Base-by-base conservation (phyloP, 1,139 yeast genomes). In the Candida albicans region DNA sequence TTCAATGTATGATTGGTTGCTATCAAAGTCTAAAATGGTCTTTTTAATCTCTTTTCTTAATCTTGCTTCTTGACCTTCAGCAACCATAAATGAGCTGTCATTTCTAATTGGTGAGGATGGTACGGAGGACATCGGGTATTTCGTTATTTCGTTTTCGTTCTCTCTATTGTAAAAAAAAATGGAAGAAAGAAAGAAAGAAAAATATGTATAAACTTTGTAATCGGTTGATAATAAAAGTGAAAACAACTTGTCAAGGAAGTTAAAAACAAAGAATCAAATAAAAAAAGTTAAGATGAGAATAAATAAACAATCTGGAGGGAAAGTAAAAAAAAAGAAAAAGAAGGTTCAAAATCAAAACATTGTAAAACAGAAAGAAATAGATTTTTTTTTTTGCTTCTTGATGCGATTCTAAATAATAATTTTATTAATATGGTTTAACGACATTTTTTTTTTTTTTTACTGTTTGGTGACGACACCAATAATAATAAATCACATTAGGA, bases 1-100 rank as follows among this genome's bases (percentile, higher is more conserved):
- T 47, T 70, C 75, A 34, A 68, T 49, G 42, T 68, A 69, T 5
- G 73, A 61, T 22, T 53, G 51, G 43, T 64, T 59, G 24, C 54
- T 51, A 41, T 63, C 67, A 39, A 55, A 59, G 39, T 55, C 57
- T 28, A 64, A 50, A 34, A 68, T 57, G 9, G 70, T 65, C 12
- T 37, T 37, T 12, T 41, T 41, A 24, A 48, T 41, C 14, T 40
- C 46, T 18, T 39, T 43, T 13, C 47, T 40, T 13, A 45, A 36
- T 34, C 40, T 33, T 29, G 33, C 30, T 34, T 37, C 39, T 10
- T 22, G 38, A 8, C 13, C 35, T 15, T 26, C 10, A 14, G 22
- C 27, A 37, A 12, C 10, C 9, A 30, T 13, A 30, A 32, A 13
- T 8, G 35, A 37, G 25, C 35, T 37, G 26, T 26, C 30, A 27